Conservation (phyloP, 2,329 filamentous ascomycete genomes). For the Arthrobotrys megalospora region DNA sequence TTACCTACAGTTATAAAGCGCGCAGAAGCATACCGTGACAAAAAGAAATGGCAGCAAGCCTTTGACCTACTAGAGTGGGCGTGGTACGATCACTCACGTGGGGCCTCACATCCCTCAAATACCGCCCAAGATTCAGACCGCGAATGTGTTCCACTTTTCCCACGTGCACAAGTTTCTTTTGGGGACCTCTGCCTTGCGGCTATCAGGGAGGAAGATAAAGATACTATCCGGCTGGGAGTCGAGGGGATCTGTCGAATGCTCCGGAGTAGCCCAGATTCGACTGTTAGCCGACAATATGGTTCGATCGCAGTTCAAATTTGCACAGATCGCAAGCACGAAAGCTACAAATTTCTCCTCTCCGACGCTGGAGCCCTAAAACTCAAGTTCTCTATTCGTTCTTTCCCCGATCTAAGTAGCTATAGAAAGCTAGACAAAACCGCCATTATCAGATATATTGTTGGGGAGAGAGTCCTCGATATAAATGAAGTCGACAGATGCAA, state of each 20-base stretch:
- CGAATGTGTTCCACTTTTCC: too few relatives aligned
- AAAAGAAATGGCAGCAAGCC: background rate
- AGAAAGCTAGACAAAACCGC: too few relatives aligned
- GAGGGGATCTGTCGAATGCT: background rate
- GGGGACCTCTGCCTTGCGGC: background rate
- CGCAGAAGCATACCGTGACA: background rate
- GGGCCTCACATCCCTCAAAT: too few relatives aligned
- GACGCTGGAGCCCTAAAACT: too few relatives aligned
- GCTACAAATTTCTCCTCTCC: background rate
- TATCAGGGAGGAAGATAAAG: background rate
- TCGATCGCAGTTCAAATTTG: background rate
- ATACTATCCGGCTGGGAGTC: background rate
- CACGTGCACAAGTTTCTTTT: background rate
- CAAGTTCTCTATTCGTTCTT: too few relatives aligned
- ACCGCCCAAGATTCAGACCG: too few relatives aligned
- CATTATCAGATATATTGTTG: background rate
- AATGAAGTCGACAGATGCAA: too few relatives aligned
- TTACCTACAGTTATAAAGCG: background rate
- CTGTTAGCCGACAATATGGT: background rate
- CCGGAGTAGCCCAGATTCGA: background rate
- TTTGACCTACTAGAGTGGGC: constrained; percentile 14
- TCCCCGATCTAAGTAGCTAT: too few relatives aligned
- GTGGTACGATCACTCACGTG: background rate
- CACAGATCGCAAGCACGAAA: background rate
- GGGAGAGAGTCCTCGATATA: background rate